These are phyloP conservation scores for Penicillium sp. DNA, from an alignment of 2,329 filamentous ascomycete genomes.

Conservation along the genomic window DNA sequence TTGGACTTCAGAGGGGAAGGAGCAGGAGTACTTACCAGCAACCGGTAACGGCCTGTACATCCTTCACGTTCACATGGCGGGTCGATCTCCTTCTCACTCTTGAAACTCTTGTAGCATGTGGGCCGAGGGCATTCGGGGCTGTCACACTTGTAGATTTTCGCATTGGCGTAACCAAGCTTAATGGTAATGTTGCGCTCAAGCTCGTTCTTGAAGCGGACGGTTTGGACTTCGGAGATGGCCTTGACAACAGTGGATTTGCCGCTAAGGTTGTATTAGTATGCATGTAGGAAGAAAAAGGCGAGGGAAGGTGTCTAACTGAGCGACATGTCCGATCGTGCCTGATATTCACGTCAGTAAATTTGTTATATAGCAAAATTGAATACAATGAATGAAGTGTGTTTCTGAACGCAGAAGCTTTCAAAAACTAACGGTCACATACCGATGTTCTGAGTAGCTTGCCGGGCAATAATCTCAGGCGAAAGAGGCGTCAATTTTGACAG, in stretches of 20 bases:
- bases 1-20: background rate
- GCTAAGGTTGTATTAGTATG: constrained; percentile 29
- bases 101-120: constrained; percentile 94
- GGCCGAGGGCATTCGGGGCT: constrained; percentile 86
- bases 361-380: background rate
- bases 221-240: constrained; percentile 98
- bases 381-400: background rate
- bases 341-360: constrained; percentile 2
- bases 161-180: constrained; percentile 98
- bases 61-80: constrained; percentile 93
- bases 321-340: constrained; percentile 84
- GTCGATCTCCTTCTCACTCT: constrained; percentile 98
- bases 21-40: constrained; percentile 79
- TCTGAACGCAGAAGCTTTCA: background rate
- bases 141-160: constrained; percentile 99
- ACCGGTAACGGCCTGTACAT: constrained; percentile 79
- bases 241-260: constrained; percentile 99
- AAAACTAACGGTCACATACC: constrained; percentile 52
- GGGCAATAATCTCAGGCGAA: constrained; percentile 93
- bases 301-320: constrained; percentile 53
- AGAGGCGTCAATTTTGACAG: constrained; percentile 75
- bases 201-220: constrained; percentile 99
- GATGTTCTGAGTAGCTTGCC: constrained; percentile 98
- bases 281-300: background rate
- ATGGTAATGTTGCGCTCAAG: constrained; percentile 99